These are phyloP conservation scores for Pelargonium citronellum DNA, from an alignment of 441 rosid species.

Conservation along the genomic window DNA sequence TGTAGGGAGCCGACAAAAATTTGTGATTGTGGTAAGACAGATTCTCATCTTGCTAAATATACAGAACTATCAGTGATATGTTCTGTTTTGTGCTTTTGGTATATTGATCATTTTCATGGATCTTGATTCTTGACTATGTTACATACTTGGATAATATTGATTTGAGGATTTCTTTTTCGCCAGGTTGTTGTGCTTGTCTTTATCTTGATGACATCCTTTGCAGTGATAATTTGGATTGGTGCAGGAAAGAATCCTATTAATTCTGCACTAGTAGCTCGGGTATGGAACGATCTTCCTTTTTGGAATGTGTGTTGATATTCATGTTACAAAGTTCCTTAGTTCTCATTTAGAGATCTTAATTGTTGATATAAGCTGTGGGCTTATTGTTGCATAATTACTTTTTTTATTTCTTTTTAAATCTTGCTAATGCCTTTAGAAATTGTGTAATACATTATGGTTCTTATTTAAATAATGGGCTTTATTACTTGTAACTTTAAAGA, in stretches of 20 bases:
- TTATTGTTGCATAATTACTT: too few species aligned
- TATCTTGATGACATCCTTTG: constrained; percentile 46
- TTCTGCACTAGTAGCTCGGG: constrained; percentile 43
- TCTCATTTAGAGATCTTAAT: too few species aligned
- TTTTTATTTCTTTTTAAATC: too few species aligned
- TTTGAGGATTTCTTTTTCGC: background rate
- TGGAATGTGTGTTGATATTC: too few species aligned
- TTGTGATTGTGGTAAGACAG: constrained; percentile 44
- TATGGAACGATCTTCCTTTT: constrained; percentile 15
- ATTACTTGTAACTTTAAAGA: background rate
- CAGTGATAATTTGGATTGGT: constrained; percentile 51
- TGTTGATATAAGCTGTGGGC: too few species aligned
- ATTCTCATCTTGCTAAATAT: background rate
- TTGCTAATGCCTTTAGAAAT: too few species aligned
- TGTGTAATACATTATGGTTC: too few species aligned
- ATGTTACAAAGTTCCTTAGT: too few species aligned
- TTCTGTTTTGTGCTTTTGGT: background rate
- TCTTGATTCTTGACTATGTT: background rate
- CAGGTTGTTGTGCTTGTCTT: constrained; percentile 45
- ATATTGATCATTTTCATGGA: background rate
- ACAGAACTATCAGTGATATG: background rate
- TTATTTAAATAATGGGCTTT: too few species aligned
- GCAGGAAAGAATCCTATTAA: constrained; percentile 41
- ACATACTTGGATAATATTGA: background rate
- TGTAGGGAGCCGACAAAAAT: constrained; percentile 49